Conservation (phyloP, 2,329 filamentous ascomycete species). For the Penicillium olsonii region DNA sequence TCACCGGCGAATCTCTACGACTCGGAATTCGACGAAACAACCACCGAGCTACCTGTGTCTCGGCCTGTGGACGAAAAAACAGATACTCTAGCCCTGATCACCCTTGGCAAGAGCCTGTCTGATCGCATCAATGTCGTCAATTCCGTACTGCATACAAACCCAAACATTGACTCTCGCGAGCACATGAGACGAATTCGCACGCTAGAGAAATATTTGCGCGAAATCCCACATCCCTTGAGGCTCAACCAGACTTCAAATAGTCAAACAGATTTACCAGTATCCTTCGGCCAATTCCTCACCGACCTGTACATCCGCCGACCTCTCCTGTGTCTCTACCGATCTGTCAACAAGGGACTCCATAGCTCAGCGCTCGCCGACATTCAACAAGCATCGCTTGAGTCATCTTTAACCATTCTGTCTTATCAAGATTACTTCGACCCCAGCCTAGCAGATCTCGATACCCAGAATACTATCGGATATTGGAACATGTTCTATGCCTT, state of each 20-base stretch:
- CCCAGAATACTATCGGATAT: conserved; percentile 21
- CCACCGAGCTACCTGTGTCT: conserved; percentile 25
- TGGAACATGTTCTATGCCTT: conserved; percentile 32
- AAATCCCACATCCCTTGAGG: conserved; percentile 10
- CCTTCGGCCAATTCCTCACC: conserved; percentile 27
- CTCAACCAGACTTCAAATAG: neutral
- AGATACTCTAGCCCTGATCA: conserved; percentile 14
- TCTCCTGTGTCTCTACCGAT: conserved; percentile 32
- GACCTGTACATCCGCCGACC: conserved; percentile 31
- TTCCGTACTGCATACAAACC: conserved; percentile 3
- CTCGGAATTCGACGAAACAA: conserved; percentile 43
- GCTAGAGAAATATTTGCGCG: conserved; percentile 13
- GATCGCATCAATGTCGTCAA: conserved; percentile 18
- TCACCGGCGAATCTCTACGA: conserved; percentile 46
- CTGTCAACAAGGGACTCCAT: conserved; percentile 18
- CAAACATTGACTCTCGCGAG: conserved; percentile 9
- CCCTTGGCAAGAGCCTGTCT: conserved; percentile 16
- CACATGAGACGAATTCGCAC: conserved; percentile 8
- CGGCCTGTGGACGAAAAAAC: conserved; percentile 27
- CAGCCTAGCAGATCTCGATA: conserved; percentile 27
- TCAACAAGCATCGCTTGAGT: conserved; percentile 26
- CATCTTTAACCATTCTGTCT: conserved; percentile 27
- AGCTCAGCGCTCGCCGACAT: conserved; percentile 21
- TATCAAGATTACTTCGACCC: conserved; percentile 38
- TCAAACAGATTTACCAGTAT: neutral